These are phyloP conservation scores for Martensiomyces pterosporus DNA, from an alignment of 192 early-diverging fungal species.

Conservation along the genomic window DNA sequence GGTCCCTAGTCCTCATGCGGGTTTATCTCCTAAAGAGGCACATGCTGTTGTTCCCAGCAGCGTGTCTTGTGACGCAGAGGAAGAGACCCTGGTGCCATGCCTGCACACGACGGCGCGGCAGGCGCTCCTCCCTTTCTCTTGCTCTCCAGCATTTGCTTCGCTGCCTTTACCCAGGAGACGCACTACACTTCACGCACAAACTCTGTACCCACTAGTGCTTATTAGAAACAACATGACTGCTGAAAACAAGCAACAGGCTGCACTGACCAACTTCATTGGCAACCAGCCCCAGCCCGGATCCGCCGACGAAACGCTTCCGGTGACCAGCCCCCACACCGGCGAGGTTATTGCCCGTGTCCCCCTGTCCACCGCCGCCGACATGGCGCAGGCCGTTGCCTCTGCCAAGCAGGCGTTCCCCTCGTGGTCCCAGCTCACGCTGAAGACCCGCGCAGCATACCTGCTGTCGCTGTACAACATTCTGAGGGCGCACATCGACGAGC, in stretches of 20 bases:
- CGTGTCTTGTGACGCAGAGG: too few relatives aligned
- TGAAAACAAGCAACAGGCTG: too few relatives aligned
- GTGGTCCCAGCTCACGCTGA: constrained; percentile 64
- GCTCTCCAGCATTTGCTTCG: background rate
- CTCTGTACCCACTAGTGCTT: too few relatives aligned
- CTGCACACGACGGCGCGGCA: too few relatives aligned
- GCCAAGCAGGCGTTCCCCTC: constrained; percentile 53
- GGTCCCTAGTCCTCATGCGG: too few relatives aligned
- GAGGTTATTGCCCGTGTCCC: constrained; percentile 63
- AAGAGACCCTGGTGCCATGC: too few relatives aligned
- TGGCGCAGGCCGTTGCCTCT: constrained; percentile 57
- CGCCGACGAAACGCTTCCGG: constrained; percentile 34
- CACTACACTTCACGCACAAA: too few relatives aligned
- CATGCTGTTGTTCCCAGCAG: too few relatives aligned
- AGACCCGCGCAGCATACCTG: constrained; percentile 62
- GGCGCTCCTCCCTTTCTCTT: background rate
- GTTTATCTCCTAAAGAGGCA: too few relatives aligned
- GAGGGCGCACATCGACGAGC: constrained; percentile 57
- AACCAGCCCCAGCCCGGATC: constrained; percentile 10
- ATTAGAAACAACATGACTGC: too few relatives aligned
- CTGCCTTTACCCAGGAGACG: too few relatives aligned
- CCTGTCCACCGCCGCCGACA: constrained; percentile 54
- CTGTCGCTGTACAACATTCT: constrained; percentile 58
- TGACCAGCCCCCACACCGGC: constrained; percentile 62
- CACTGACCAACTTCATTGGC: constrained; percentile 37